These are phyloP conservation scores for Podaxis sp. DNA, from an alignment of 768 basidiomycete genomes.

Conservation along the genomic window DNA sequence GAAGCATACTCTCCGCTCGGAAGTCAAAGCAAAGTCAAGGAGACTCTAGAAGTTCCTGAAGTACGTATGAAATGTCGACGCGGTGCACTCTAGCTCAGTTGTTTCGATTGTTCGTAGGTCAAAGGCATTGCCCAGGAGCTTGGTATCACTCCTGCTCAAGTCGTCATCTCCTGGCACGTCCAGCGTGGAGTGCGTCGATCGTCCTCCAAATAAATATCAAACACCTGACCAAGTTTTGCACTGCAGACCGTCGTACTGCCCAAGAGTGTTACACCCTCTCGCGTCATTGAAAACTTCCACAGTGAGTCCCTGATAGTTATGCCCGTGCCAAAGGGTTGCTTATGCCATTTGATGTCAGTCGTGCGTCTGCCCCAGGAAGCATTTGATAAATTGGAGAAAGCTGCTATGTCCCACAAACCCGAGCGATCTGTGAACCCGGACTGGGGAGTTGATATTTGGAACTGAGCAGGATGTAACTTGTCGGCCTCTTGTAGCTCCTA, in stretches of 20 bases:
- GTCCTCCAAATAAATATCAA: not conserved
- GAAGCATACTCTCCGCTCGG: constrained; percentile 81
- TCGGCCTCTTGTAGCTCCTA: not conserved
- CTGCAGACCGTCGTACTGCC: constrained; percentile 66
- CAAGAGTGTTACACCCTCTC: constrained; percentile 71
- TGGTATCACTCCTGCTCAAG: constrained; percentile 72
- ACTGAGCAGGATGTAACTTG: not conserved
- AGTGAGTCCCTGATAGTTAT: constrained; percentile 30
- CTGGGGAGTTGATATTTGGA: constrained; percentile 65
- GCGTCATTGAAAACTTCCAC: constrained; percentile 70
- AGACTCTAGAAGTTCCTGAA: constrained; percentile 57
- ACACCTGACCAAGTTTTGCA: not conserved
- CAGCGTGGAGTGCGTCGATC: constrained; percentile 65
- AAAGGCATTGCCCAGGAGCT: constrained; percentile 58
- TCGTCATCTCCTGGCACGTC: constrained; percentile 73
- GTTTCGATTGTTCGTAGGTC: constrained; percentile 31
- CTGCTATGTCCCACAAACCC: constrained; percentile 53
- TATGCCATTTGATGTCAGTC: not conserved
- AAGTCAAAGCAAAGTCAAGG: constrained; percentile 53
- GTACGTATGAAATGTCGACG: constrained; percentile 24
- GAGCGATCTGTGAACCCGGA: constrained; percentile 58
- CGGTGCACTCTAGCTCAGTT: not conserved
- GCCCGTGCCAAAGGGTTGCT: not conserved
- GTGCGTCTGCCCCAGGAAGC: constrained; percentile 33
- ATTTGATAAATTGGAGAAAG: constrained; percentile 47